These are phyloP conservation scores for Colletotrichum gigasporum DNA, from an alignment of 2,329 filamentous ascomycete species.

Conservation along the genomic window DNA sequence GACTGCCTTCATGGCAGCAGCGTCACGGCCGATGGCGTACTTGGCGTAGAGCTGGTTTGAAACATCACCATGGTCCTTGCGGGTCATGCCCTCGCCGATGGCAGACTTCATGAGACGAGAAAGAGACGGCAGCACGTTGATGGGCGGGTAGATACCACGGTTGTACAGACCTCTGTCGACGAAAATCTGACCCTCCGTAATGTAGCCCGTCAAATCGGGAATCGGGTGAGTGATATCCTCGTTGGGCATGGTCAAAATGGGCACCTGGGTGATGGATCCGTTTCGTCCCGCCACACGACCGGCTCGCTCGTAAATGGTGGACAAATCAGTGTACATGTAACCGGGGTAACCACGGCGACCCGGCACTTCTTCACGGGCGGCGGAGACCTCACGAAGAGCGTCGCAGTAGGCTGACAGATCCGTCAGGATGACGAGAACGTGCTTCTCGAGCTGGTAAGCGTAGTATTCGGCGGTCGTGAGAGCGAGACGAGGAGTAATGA, in stretches of 20 bases:
- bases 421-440: slow-evolving; percentile 98
- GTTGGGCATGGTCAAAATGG: slow-evolving; percentile 99
- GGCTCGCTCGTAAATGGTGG: slow-evolving; percentile 98
- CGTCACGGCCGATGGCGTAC: slow-evolving; percentile 98
- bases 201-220: slow-evolving; percentile 98
- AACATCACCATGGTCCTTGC: slow-evolving; percentile 96
- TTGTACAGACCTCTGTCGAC: slow-evolving; percentile 94
- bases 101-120: slow-evolving; percentile 99
- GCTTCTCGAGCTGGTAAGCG: slow-evolving; percentile 99
- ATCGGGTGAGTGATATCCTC: slow-evolving; percentile 99
- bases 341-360: slow-evolving; percentile 99
- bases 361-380: slow-evolving; percentile 97
- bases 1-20: slow-evolving; percentile 98
- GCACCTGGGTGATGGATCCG: slow-evolving; percentile 98
- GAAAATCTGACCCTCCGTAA: slow-evolving; percentile 99
- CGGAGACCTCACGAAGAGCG: slow-evolving; percentile 97
- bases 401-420: slow-evolving; percentile 99
- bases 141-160: slow-evolving; percentile 97
- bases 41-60: slow-evolving; percentile 99
- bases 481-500: slow-evolving; percentile 97
- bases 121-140: slow-evolving; percentile 97
- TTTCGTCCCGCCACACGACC: slow-evolving; percentile 97
- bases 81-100: slow-evolving; percentile 96
- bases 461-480: slow-evolving; percentile 99
- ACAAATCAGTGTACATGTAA: slow-evolving; percentile 99